Conservation (phyloP, 1,284 basidiomycete species). For the Crepidotus sp. region DNA sequence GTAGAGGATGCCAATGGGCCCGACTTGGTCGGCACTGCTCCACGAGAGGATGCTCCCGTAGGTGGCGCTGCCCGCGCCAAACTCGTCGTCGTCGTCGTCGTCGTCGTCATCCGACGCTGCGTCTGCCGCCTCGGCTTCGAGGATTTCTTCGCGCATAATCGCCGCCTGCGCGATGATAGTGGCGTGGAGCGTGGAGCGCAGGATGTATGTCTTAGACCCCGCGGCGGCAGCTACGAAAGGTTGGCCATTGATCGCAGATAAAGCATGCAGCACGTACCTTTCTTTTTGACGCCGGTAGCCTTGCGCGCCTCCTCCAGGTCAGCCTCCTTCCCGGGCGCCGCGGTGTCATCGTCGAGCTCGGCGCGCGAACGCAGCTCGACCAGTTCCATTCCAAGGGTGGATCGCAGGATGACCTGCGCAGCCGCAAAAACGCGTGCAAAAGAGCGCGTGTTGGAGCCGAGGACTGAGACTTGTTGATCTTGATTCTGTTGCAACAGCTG, state of each 20-base stretch:
- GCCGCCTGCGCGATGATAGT: constrained; percentile 51
- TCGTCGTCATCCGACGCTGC: constrained; percentile 29
- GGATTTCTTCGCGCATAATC: constrained; percentile 44
- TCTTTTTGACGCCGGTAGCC: constrained; percentile 48
- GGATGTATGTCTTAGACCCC: constrained; percentile 65
- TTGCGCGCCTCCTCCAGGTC: constrained; percentile 38
- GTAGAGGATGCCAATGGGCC: constrained; percentile 54
- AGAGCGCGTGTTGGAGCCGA: constrained; percentile 45
- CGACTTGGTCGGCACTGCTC: constrained; percentile 56
- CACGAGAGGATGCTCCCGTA: constrained; percentile 63
- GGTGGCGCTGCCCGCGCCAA: constrained; percentile 27
- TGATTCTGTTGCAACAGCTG: too few relatives aligned
- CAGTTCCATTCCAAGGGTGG: constrained; percentile 67
- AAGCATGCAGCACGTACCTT: constrained; percentile 23
- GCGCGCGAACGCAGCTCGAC: constrained; percentile 62
- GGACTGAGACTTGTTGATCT: constrained; percentile 37
- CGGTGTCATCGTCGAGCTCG: constrained; percentile 39
- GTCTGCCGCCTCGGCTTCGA: constrained; percentile 47
- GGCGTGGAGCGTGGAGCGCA: constrained; percentile 56
- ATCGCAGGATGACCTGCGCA: constrained; percentile 51
- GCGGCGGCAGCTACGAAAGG: constrained; percentile 35
- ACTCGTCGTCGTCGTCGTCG: constrained; percentile 32
- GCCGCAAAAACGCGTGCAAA: constrained; percentile 50
- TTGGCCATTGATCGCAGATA: background rate
- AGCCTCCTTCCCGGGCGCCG: constrained; percentile 27